These are phyloP conservation scores for Chloris gayana DNA, from an alignment of 176 grass and related monocot species.

Conservation along the genomic window DNA sequence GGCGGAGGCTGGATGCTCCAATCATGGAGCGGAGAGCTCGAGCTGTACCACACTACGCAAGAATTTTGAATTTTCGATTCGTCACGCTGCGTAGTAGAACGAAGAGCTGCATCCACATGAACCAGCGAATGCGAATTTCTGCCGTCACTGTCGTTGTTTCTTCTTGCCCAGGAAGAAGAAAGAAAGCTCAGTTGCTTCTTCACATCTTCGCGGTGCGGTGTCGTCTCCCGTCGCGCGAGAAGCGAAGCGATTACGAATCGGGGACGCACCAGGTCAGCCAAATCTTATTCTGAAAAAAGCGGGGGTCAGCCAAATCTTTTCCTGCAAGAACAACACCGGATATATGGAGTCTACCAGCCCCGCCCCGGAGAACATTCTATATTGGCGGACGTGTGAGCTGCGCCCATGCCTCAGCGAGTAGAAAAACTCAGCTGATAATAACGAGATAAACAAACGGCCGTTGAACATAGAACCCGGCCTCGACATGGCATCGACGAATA, in stretches of 20 bases:
- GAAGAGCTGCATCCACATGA: too few relatives aligned
- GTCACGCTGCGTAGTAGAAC: too few relatives aligned
- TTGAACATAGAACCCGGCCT: too few relatives aligned
- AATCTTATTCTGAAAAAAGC: too few relatives aligned
- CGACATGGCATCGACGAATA: background rate
- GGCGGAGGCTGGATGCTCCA: background rate
- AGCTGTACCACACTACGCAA: too few relatives aligned
- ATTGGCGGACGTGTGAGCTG: background rate
- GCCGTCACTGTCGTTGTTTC: too few relatives aligned
- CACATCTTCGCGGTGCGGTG: too few relatives aligned
- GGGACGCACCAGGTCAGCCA: background rate
- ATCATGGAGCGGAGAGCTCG: background rate
- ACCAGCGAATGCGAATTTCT: too few relatives aligned
- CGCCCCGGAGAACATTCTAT: slow-evolving; percentile 14
- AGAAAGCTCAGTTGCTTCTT: too few relatives aligned
- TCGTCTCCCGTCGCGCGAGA: background rate
- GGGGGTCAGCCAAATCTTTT: slow-evolving; percentile 23
- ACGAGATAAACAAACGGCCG: background rate
- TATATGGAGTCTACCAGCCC: background rate
- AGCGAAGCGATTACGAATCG: background rate
- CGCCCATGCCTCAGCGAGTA: too few relatives aligned
- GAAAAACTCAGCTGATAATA: background rate
- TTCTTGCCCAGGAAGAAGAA: too few relatives aligned
- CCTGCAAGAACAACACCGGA: slow-evolving; percentile 10
- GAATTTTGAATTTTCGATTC: too few relatives aligned